These are phyloP conservation scores for Grigorovia yakushimaensis DNA, from an alignment of 805 yeast genomes.

Conservation along the genomic window DNA sequence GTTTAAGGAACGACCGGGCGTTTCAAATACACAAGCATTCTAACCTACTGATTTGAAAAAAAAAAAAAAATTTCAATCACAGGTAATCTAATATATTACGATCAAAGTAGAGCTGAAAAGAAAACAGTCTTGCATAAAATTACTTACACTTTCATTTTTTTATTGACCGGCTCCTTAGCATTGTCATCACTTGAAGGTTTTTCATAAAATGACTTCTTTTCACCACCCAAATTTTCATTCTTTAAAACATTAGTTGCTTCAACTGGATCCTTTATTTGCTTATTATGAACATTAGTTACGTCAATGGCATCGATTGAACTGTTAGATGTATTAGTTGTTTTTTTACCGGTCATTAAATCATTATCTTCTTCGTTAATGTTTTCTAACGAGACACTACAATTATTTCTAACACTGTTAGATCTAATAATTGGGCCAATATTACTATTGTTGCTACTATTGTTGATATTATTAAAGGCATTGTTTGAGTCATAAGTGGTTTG, in stretches of 20 bases:
- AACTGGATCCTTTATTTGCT: background rate
- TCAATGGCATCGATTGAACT: slow-evolving; percentile 6
- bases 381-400: background rate
- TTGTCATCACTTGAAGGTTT: background rate
- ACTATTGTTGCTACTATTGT: too few relatives aligned
- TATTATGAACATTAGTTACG: background rate
- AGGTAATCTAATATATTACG: too few relatives aligned
- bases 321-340: background rate
- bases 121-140: too few relatives aligned
- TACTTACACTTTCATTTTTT: slow-evolving; percentile 3
- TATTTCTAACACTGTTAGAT: background rate
- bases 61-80: too few relatives aligned
- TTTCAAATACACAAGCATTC: too few relatives aligned
- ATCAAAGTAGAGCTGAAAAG: too few relatives aligned
- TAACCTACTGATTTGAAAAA: too few relatives aligned
- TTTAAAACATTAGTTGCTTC: background rate
- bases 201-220: background rate
- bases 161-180: background rate
- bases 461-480: background rate
- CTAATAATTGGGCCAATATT: background rate
- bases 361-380: slow-evolving; percentile 1
- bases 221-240: background rate
- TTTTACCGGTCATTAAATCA: background rate
- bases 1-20: too few relatives aligned
- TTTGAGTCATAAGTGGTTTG: background rate